phyloP scores from a whole-genome alignment of 495 filamentous ascomycete species.

The Lophiostoma macrostomum region DNA sequence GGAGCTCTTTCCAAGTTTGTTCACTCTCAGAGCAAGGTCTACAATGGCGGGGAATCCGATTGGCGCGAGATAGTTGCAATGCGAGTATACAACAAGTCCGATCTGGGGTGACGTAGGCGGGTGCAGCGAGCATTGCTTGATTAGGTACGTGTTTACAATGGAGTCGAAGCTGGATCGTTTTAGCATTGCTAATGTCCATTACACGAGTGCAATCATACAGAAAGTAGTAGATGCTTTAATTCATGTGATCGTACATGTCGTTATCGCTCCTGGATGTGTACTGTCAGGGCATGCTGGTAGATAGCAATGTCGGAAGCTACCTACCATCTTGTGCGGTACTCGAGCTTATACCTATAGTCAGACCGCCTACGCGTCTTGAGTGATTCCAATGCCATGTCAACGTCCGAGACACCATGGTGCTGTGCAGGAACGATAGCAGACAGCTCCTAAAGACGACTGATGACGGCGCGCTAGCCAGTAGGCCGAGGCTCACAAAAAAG shows the following conservation, averaged over 20 bases:
- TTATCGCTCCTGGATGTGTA: constrained; percentile 70
- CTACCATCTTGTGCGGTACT: constrained; percentile 88
- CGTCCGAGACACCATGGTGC: too few relatives aligned
- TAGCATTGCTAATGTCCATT: not conserved
- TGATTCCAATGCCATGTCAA: constrained; percentile 37
- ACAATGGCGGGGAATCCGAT: constrained; percentile 80
- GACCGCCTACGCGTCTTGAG: constrained; percentile 62
- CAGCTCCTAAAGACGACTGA: too few relatives aligned
- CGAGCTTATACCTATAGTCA: constrained; percentile 77
- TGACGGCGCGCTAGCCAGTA: too few relatives aligned
- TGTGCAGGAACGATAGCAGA: too few relatives aligned
- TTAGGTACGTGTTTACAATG: constrained; percentile 86
- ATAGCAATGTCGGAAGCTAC: constrained; percentile 6
- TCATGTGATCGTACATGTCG: constrained; percentile 89
- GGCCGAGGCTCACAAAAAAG: too few relatives aligned
- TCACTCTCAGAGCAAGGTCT: constrained; percentile 78
- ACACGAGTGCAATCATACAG: constrained; percentile 50
- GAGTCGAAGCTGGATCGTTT: constrained; percentile 61
- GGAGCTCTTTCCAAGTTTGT: constrained; percentile 78
- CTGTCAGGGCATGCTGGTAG: constrained; percentile 5
- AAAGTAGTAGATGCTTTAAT: constrained; percentile 79
- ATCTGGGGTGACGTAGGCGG: constrained; percentile 68
- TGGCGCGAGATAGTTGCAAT: constrained; percentile 79
- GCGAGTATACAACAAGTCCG: constrained; percentile 77
- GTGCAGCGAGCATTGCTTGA: constrained; percentile 70